phyloP scores from a whole-genome alignment of 2,329 filamentous ascomycete species.

The Fusarium veterinarium region DNA sequence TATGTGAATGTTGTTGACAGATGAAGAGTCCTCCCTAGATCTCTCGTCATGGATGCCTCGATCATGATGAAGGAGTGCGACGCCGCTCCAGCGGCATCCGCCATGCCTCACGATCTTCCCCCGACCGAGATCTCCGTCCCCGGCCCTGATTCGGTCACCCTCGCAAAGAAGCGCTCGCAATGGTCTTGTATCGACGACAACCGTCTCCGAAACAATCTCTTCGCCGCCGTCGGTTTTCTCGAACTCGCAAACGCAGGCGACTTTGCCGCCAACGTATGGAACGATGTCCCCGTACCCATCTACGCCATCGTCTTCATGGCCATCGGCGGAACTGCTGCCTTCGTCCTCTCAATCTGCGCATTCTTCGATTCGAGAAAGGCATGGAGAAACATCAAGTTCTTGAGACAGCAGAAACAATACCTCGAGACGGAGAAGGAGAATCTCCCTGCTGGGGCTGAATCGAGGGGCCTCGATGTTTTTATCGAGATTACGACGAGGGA shows the following conservation, averaged over 20 bases:
- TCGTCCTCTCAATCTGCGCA: conserved; percentile 59
- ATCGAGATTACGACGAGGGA: conserved; percentile 61
- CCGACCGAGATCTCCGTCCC: conserved; percentile 4
- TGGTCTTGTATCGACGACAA: conserved; percentile 27
- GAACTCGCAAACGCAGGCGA: conserved; percentile 67
- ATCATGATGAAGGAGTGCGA: conserved; percentile 4
- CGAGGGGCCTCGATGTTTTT: conserved; percentile 49
- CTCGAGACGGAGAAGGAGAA: conserved; percentile 42
- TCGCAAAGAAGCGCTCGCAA: conserved; percentile 15
- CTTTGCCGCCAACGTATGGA: conserved; percentile 69
- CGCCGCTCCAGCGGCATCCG: background rate
- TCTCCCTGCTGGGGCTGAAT: conserved; percentile 1
- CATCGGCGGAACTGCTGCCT: conserved; percentile 60
- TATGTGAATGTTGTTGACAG: accelerated
- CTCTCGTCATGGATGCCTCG: background rate
- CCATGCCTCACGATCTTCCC: background rate
- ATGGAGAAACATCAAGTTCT: conserved; percentile 58
- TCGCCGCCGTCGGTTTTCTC: conserved; percentile 58
- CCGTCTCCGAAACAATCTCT: conserved; percentile 47
- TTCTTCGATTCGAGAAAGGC: conserved; percentile 57
- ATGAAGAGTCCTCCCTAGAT: background rate
- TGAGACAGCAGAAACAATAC: conserved; percentile 55
- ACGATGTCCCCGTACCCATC: conserved; percentile 60
- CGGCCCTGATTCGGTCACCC: conserved; percentile 19
- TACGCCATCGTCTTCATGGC: conserved; percentile 64